Percentiles rank a stretch among this genome's conserved stretches.
phyloP scores from a whole-genome alignment of 2,329 filamentous ascomycete species.

The Hansfordia pulvinata region DNA sequence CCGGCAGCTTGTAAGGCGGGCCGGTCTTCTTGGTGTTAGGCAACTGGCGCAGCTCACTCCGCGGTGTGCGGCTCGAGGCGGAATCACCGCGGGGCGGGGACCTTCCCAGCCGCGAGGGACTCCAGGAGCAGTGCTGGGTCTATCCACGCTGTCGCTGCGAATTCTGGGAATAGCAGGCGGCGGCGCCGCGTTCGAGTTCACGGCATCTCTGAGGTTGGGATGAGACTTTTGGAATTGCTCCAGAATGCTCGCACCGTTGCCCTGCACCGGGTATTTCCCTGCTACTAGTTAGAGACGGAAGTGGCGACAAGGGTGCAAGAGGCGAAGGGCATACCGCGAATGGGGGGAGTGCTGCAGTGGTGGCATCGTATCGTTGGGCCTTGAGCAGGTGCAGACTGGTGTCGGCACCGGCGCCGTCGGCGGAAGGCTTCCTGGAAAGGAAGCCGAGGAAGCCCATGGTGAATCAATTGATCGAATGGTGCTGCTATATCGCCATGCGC shows the following conservation, averaged over 20 bases:
- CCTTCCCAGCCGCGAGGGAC: slow-evolving; percentile 12
- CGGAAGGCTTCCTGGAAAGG: slow-evolving; percentile 17
- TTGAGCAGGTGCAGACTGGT: slow-evolving; percentile 12
- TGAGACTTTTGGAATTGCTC: slow-evolving; percentile 21
- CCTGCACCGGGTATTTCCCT: slow-evolving; percentile 25
- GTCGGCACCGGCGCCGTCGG: slow-evolving; percentile 6
- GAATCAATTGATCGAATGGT: too few relatives aligned
- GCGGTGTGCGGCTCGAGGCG: too few relatives aligned
- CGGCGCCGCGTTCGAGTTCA: slow-evolving; percentile 13
- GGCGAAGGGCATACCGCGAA: slow-evolving; percentile 17
- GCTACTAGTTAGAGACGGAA: slow-evolving; percentile 6
- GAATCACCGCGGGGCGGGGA: too few relatives aligned
- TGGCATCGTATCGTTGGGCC: slow-evolving; percentile 22
- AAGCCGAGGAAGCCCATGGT: slow-evolving; percentile 22
- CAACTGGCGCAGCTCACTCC: too few relatives aligned
- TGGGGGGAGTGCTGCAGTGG: slow-evolving; percentile 21
- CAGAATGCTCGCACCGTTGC: slow-evolving; percentile 24
- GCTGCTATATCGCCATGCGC: too few relatives aligned
- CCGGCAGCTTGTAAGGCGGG: slow-evolving; percentile 13
- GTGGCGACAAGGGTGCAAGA: slow-evolving; percentile 7
- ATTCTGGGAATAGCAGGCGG: slow-evolving; percentile 15
- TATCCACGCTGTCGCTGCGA: slow-evolving; percentile 13
- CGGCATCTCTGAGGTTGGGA: slow-evolving; percentile 12
- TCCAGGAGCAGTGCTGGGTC: slow-evolving; percentile 22
- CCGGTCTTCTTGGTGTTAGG: slow-evolving; percentile 12